These are phyloP conservation scores for Rutstroemia sp. DNA, from an alignment of 2,329 filamentous ascomycete species.

Conservation along the genomic window DNA sequence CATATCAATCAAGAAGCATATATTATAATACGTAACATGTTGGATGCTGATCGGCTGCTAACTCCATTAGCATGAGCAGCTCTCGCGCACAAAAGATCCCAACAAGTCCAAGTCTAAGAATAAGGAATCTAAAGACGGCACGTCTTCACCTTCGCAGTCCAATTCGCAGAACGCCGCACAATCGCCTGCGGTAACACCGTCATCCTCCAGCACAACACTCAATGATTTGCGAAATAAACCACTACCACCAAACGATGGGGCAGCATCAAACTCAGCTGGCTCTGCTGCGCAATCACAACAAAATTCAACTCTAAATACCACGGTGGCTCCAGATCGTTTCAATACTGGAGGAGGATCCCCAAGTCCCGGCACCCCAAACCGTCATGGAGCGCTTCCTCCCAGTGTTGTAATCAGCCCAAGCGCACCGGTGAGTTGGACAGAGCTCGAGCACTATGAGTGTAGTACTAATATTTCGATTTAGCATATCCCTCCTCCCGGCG, in stretches of 20 bases:
- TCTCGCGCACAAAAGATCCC: slow-evolving; percentile 79
- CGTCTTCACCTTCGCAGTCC: slow-evolving; percentile 62
- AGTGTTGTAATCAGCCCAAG: slow-evolving; percentile 94
- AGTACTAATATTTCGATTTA: slow-evolving; percentile 30
- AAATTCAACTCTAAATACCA: slow-evolving; percentile 22
- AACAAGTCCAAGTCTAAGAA: slow-evolving; percentile 74
- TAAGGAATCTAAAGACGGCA: slow-evolving; percentile 67
- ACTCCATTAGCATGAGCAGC: slow-evolving; percentile 63
- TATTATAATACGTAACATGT: background rate
- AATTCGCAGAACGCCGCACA: slow-evolving; percentile 47
- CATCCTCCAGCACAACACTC: slow-evolving; percentile 81
- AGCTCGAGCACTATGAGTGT: background rate
- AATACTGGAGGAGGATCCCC: slow-evolving; percentile 32
- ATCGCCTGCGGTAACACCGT: slow-evolving; percentile 66
- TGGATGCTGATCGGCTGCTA: slow-evolving; percentile 31
- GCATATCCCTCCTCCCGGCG: slow-evolving; percentile 89
- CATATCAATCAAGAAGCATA: background rate
- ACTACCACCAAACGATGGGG: slow-evolving; percentile 49
- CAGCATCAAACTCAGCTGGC: slow-evolving; percentile 14
- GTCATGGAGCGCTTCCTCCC: slow-evolving; percentile 62
- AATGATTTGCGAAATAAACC: slow-evolving; percentile 82
- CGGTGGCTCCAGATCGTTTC: slow-evolving; percentile 37
- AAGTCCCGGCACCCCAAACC: slow-evolving; percentile 50
- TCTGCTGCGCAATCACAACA: slow-evolving; percentile 26
- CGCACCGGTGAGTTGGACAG: slow-evolving; percentile 63